Base-by-base conservation (phyloP, 2,329 filamentous ascomycete genomes). In the Fusarium subtropicale region DNA sequence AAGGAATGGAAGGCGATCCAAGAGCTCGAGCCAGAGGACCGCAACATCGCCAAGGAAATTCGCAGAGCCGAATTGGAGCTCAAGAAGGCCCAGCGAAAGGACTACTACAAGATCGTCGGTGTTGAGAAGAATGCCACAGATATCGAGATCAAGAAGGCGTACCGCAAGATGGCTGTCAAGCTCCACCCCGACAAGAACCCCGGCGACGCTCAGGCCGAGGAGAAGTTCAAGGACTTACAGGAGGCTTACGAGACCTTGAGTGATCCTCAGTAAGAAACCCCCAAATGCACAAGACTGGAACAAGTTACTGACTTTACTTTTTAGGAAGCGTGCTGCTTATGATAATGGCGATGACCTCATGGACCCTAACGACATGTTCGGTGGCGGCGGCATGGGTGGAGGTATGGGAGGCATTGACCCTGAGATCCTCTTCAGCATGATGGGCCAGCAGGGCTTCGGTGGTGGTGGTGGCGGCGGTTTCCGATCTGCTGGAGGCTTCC, bases 131-230 rank as follows among this genome's bases (percentile, higher is more conserved):
- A 94, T 66, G 94, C 94, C 38, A 88, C 87, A 41, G 93, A 97
- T 24, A 85, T 85, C 60, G 89, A 96, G 56, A 96, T 99, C 84
- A 99, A 98, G 87, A 95, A 94, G 83, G 96, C 95, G 3, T 99
- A 99, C 84, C 90, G 95, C 71, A 97, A 96, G 81, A 87, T 97
- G 77, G 96, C 96, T 59, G 95, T 99, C 73, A 86, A 94, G 70
- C 92, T 97, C 78, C 96, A 99, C 80, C 96, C 96, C 4, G 96
- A 99, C 83, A 99, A 99, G 88, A 99, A 98, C 82, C 93, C 91
- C 1, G 92, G 91, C 67, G 92, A 97, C 74, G 87, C 90, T 61
- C 86, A 89, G 53, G 96, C 96, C 66, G 95, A 94, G 75, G 91
- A 93, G 74, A 90, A 92, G 76, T 99, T 99, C 87, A 98, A 99